These are phyloP conservation scores for Leishmania tarentolae DNA, from an alignment of 208 protist genomes.

Conservation along the genomic window DNA sequence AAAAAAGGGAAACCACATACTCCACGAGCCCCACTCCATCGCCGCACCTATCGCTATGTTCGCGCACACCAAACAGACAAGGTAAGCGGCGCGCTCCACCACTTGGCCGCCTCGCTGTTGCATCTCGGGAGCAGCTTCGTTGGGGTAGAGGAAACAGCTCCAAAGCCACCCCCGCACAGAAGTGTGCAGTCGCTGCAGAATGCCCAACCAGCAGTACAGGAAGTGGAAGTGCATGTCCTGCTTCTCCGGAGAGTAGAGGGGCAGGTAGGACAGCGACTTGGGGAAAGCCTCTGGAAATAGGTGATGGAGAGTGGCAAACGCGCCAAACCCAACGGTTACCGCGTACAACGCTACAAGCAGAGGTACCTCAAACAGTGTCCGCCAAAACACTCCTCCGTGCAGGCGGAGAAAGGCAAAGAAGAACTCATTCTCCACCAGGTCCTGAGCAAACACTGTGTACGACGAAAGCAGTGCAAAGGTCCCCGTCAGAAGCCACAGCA, in stretches of 20 bases:
- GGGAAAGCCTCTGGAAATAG: constrained; percentile 16
- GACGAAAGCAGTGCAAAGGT: constrained; percentile 14
- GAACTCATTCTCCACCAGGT: constrained; percentile 16
- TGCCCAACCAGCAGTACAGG: constrained; percentile 20
- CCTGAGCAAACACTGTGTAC: constrained; percentile 5
- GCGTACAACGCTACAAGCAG: constrained; percentile 22
- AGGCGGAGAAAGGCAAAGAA: constrained; percentile 13
- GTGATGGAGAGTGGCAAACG: constrained; percentile 14
- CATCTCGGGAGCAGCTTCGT: background rate
- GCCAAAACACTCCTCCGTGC: constrained; percentile 11
- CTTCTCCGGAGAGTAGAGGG: constrained; percentile 11
- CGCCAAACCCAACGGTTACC: constrained; percentile 13
- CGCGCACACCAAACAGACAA: constrained; percentile 18
- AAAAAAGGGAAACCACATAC: constrained; percentile 12
- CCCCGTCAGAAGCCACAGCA: constrained; percentile 23
- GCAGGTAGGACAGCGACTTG: constrained; percentile 20
- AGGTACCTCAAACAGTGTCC: constrained; percentile 15
- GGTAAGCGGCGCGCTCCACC: constrained; percentile 17
- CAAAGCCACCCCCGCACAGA: background rate
- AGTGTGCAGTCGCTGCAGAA: constrained; percentile 5
- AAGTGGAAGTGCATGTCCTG: constrained; percentile 10
- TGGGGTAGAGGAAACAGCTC: constrained; percentile 10
- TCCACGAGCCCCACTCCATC: constrained; percentile 19
- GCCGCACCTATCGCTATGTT: constrained; percentile 17
- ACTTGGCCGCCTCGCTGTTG: background rate